Conservation (phyloP, 2,329 filamentous ascomycete genomes). For the Colletotrichum euphorbiae region DNA sequence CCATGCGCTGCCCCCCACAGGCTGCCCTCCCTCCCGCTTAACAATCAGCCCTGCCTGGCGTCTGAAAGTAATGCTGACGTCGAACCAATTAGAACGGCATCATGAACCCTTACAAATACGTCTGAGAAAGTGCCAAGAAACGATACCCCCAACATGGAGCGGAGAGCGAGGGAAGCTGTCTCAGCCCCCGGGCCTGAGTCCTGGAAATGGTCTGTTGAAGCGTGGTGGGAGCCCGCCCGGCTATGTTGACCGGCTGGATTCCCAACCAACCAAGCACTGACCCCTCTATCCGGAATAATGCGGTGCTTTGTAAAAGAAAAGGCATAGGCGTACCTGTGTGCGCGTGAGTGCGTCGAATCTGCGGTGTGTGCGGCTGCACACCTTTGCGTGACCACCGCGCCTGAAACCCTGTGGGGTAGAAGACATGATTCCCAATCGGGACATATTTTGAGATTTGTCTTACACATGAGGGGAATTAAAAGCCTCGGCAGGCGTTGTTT, state of each 20-base stretch:
- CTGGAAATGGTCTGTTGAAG: constrained; percentile 16
- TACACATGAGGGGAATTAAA: constrained; percentile 6
- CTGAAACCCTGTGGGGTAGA: constrained; percentile 5
- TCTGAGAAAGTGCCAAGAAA: constrained; percentile 57
- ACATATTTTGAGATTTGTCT: constrained; percentile 32
- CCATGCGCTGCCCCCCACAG: constrained; percentile 20
- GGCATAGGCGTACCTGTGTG: neutral
- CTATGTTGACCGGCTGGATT: constrained; percentile 15
- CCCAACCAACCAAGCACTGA: constrained; percentile 3
- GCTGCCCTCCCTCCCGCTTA: neutral
- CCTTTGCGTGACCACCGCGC: neutral
- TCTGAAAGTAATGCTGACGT: constrained; percentile 38
- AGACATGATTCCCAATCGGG: constrained; percentile 23
- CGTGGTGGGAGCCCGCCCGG: neutral
- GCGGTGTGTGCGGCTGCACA: neutral
- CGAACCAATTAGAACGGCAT: constrained; percentile 80
- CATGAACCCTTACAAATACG: constrained; percentile 99
- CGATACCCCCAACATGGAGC: constrained; percentile 17
- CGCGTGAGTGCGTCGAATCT: neutral
- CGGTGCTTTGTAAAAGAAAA: constrained; percentile 17
- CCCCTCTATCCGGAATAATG: neutral
- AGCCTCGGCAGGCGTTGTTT: constrained; percentile 12
- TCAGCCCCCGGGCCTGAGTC: constrained; percentile 9
- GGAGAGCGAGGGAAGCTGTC: neutral
- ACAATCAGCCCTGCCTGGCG: constrained; percentile 29